phyloP scores from a whole-genome alignment of 2,329 filamentous ascomycete genomes.

The Seiridium cupressi region DNA sequence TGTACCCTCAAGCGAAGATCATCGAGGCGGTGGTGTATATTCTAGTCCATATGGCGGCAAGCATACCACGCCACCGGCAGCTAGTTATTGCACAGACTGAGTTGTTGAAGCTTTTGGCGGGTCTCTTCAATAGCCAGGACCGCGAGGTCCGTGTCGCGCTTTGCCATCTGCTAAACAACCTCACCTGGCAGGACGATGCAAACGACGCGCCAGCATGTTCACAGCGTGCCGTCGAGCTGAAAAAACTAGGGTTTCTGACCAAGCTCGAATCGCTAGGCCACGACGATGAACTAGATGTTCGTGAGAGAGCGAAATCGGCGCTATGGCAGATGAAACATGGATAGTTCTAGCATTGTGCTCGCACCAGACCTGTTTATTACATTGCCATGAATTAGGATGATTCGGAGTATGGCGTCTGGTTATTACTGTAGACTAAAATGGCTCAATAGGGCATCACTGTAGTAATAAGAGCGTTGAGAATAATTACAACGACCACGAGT shows the following conservation, averaged over 20 bases:
- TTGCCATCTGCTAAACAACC: slow-evolving; percentile 81
- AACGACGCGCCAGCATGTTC: slow-evolving; percentile 64
- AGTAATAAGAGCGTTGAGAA: too few relatives aligned
- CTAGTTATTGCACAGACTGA: slow-evolving; percentile 74
- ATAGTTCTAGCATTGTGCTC: slow-evolving; percentile 1
- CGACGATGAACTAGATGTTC: slow-evolving; percentile 78
- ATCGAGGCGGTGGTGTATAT: slow-evolving; percentile 77
- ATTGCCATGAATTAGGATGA: too few relatives aligned
- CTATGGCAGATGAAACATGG: slow-evolving; percentile 65
- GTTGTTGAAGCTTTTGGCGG: slow-evolving; percentile 69
- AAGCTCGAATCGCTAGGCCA: slow-evolving; percentile 61
- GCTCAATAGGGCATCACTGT: too few relatives aligned
- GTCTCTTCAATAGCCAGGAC: slow-evolving; percentile 71
- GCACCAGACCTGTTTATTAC: background rate
- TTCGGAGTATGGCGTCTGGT: too few relatives aligned
- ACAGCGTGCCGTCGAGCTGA: slow-evolving; percentile 67
- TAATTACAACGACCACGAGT: too few relatives aligned
- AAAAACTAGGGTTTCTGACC: slow-evolving; percentile 67
- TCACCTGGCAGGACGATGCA: slow-evolving; percentile 78
- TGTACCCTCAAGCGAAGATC: slow-evolving; percentile 65
- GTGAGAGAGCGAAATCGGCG: slow-evolving; percentile 80
- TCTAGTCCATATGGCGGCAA: slow-evolving; percentile 84
- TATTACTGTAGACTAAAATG: too few relatives aligned
- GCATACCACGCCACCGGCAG: slow-evolving; percentile 73
- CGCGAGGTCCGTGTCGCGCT: slow-evolving; percentile 74